Base-by-base conservation (phyloP, 2,329 filamentous ascomycete genomes). In the Sphaerostilbella broomeana region DNA sequence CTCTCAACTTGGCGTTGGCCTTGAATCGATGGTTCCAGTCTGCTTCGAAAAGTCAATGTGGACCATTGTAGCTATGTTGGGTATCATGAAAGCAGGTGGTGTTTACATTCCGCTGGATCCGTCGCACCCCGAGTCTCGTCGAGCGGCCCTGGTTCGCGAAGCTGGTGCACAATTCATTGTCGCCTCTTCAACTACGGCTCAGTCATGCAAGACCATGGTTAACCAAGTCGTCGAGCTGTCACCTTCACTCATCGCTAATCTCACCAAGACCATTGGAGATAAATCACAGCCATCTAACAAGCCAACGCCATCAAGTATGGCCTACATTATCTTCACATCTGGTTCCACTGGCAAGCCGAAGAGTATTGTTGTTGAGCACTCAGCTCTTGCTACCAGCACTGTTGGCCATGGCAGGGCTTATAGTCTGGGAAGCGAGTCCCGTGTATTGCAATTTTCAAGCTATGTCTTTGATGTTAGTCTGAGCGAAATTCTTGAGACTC, bases 41-140 rank as follows among this genome's bases (percentile, higher is more conserved):
- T 56, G 50, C 21, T 60, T 62, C 32, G 55, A 60, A 20, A 63
- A 61, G 39, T 61, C 58, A 2, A 47, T 46, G 25, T 62, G 54
- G 55, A 44, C 48, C 0, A 36, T 51, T 15, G 47, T 61, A 2
- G 53, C 54, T 2, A 52, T 59, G 43, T 35, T 63, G 5, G 57
- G 45, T 6, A 49, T 61, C 1, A 38, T 63, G 15, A 61, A 59
- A 35, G 52, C 59, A 20, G 59, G 58, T 7, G 55, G 40, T 26
- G 44, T 32, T 7, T 48, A 28, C 24, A 26, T 48, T 12, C 35
- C 41, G n/a, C 16, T 48, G 7, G 41, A 48, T 22, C 35, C 40
- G 13, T 18, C 9, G 12, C 40, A 43, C 15, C 40, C 40, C 21
- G 17, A 12, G n/a, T 18, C 13, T 22, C 31, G 32, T 18, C 38